Percentiles rank a stretch among this genome's conserved stretches.
Evolutionary conservation across 2,329 filamentous ascomycete species (phyloP).

Genomic region (Ilyonectria destructans): DNA sequence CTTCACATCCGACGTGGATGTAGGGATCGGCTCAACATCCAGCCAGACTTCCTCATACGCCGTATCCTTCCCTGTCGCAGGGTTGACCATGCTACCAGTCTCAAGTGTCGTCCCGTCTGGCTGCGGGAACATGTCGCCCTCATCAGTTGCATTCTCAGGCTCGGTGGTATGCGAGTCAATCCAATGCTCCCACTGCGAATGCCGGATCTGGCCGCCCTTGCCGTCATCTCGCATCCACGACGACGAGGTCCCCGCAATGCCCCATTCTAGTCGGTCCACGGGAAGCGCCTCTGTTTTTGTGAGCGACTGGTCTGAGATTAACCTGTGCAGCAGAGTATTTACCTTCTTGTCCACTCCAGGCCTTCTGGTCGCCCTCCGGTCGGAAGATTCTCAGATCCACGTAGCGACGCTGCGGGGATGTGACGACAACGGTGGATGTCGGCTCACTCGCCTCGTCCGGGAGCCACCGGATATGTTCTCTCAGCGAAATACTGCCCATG

Average conservation of each 20-base stretch:
- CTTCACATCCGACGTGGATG: conserved; percentile 22
- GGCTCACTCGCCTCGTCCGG: conserved; percentile 69
- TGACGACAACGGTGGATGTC: conserved; percentile 77
- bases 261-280: conserved; percentile 72
- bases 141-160: conserved; percentile 63
- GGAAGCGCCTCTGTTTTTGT: conserved; percentile 43
- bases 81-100: conserved; percentile 73
- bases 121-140: conserved; percentile 70
- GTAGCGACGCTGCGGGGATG: conserved; percentile 70
- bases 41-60: conserved; percentile 80
- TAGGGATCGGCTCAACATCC: conserved; percentile 58
- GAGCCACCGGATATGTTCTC: conserved; percentile 74
- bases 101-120: conserved; percentile 66
- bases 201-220: conserved; percentile 48
- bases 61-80: conserved; percentile 64
- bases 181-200: conserved; percentile 71
- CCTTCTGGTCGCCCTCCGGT: conserved; percentile 38
- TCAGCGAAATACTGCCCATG: conserved; percentile 69
- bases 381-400: conserved; percentile 73
- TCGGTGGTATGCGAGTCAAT: conserved; percentile 68
- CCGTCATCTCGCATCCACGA: conserved; percentile 51
- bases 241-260: conserved; percentile 72
- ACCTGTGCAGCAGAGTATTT: neutral
- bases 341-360: conserved; percentile 44
- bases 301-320: neutral